Conservation (phyloP, 352 stramenopile species). For the Globisporangium abappressorium region DNA sequence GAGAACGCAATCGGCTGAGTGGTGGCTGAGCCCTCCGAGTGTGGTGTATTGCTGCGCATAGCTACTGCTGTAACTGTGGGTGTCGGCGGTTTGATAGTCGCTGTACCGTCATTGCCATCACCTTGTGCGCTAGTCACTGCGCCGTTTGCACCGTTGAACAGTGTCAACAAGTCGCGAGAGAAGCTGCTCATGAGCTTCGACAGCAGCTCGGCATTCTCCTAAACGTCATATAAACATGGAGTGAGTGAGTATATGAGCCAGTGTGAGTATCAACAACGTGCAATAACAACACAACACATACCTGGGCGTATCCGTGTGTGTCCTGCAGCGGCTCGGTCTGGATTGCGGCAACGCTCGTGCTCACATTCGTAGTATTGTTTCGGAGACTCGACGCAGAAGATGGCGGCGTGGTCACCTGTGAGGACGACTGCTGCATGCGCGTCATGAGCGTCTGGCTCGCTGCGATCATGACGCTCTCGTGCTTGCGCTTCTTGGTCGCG, state of each 20-base stretch:
- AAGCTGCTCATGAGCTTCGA: constrained; percentile 37
- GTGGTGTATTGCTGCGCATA: neutral
- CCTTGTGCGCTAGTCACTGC: neutral
- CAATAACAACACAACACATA: constrained; percentile 6
- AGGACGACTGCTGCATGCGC: constrained; percentile 20
- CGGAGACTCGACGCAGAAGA: constrained; percentile 15
- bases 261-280: neutral
- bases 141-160: constrained; percentile 18
- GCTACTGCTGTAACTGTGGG: constrained; percentile 7
- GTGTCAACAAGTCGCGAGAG: constrained; percentile 19
- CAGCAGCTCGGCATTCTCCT: constrained; percentile 43
- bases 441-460: constrained; percentile 46
- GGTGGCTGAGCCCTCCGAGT: neutral
- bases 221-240: neutral
- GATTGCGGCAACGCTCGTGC: constrained; percentile 20
- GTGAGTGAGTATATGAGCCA: neutral
- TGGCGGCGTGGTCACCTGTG: constrained; percentile 16
- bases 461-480: constrained; percentile 41
- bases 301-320: constrained; percentile 9
- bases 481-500: constrained; percentile 61
- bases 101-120: neutral
- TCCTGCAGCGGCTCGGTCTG: constrained; percentile 29
- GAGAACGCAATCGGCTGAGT: constrained; percentile 32
- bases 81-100: constrained; percentile 4
- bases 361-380: neutral